Conservation (phyloP, 2,329 filamentous ascomycete genomes). For the Curvularia lunata region DNA sequence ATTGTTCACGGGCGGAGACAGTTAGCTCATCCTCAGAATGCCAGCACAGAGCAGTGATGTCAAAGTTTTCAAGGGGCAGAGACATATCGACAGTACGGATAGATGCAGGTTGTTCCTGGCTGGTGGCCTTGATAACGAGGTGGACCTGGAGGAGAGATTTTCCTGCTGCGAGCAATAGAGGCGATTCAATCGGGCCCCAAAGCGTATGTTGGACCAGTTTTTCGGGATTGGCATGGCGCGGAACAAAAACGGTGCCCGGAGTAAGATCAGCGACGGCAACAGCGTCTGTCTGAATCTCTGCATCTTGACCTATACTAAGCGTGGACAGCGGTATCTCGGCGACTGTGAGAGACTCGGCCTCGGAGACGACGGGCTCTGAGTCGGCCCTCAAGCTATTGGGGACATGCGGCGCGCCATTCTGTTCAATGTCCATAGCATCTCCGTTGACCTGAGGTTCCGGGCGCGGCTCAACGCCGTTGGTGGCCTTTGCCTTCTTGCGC, state of each 20-base stretch:
- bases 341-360: slow-evolving; percentile 48
- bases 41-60: slow-evolving; percentile 48
- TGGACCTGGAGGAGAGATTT: slow-evolving; percentile 46
- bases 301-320: slow-evolving; percentile 48
- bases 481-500: slow-evolving; percentile 43
- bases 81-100: slow-evolving; percentile 34
- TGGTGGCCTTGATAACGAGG: slow-evolving; percentile 29
- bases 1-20: slow-evolving; percentile 45
- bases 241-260: slow-evolving; percentile 39
- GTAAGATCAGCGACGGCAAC: slow-evolving; percentile 41
- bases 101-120: slow-evolving; percentile 10
- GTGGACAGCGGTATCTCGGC: slow-evolving; percentile 49
- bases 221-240: slow-evolving; percentile 29
- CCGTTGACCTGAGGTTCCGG: slow-evolving; percentile 50
- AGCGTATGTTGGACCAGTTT: slow-evolving; percentile 43
- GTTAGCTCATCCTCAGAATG: slow-evolving; percentile 42
- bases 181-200: slow-evolving; percentile 42
- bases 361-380: slow-evolving; percentile 45
- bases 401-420: slow-evolving; percentile 39
- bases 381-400: slow-evolving; percentile 43
- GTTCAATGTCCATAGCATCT: slow-evolving; percentile 57
- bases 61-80: slow-evolving; percentile 40
- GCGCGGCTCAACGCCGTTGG: slow-evolving; percentile 43
- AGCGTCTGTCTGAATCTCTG: slow-evolving; percentile 47
- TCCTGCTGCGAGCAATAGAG: slow-evolving; percentile 45